Conservation (phyloP, 1,284 basidiomycete genomes). For the Thelephora terrestris region DNA sequence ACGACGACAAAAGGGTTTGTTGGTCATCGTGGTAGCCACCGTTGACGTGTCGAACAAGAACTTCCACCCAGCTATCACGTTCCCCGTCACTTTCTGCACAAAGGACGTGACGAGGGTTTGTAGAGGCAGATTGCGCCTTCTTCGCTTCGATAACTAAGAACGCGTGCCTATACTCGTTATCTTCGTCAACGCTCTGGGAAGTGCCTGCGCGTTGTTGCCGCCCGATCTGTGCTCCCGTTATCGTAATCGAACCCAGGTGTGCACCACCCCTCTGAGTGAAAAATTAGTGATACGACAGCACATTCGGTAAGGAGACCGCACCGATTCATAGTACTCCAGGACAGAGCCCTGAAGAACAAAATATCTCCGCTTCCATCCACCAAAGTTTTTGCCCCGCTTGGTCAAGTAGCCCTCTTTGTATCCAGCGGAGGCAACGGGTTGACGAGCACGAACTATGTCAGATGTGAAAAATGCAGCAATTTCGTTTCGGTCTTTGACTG, state of each 20-base stretch:
- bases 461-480: conserved; percentile 89
- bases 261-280: conserved; percentile 69
- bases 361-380: conserved; percentile 92
- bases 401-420: conserved; percentile 95
- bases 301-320: conserved; percentile 35
- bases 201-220: conserved; percentile 45
- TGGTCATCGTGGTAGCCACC: conserved; percentile 62
- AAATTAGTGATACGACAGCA: neutral
- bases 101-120: conserved; percentile 76
- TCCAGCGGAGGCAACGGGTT: conserved; percentile 68
- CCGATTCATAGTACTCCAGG: conserved; percentile 91
- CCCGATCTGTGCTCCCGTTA: conserved; percentile 84
- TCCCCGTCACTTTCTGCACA: conserved; percentile 94
- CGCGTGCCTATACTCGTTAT: conserved; percentile 92
- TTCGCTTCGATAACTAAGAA: conserved; percentile 92
- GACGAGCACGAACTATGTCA: conserved; percentile 68
- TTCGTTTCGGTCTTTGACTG: conserved; percentile 83
- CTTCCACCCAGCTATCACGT: conserved; percentile 91
- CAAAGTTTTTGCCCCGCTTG: conserved; percentile 94
- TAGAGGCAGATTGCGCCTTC: conserved; percentile 55
- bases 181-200: conserved; percentile 53
- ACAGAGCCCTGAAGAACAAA: conserved; percentile 84
- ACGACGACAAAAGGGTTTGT: neutral
- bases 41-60: conserved; percentile 78
- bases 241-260: conserved; percentile 81